Percentiles rank a stretch among this genome's conserved stretches.
phyloP scores from a whole-genome alignment of 129 eudicot genomes.

The Deinandra increscens region DNA sequence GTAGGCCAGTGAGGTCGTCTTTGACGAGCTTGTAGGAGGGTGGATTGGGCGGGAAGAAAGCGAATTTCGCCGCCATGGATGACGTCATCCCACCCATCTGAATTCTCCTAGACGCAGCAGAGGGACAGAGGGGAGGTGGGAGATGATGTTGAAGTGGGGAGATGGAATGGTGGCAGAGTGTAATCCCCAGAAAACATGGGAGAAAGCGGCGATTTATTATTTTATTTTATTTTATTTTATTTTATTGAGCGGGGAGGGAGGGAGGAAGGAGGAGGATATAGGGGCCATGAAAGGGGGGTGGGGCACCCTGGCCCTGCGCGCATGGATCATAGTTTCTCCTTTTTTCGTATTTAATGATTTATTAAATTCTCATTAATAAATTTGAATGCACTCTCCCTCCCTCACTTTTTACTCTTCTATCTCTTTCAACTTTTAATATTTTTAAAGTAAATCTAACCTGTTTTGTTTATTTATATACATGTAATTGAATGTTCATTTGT shows the following conservation, averaged over 20 bases:
- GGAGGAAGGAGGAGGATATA: conserved; percentile 24
- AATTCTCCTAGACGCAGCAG: too few relatives aligned
- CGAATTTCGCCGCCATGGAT: conserved; percentile 95
- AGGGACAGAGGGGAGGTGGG: neutral
- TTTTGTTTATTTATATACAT: too few relatives aligned
- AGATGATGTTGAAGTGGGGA: neutral
- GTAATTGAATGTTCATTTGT: too few relatives aligned
- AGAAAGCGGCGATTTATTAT: neutral
- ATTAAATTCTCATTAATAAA: neutral
- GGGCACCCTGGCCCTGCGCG: conserved; percentile 29
- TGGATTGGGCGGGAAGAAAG: conserved; percentile 91
- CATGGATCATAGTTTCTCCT: conserved; percentile 27
- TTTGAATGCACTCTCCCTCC: conserved; percentile 26
- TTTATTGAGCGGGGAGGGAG: neutral
- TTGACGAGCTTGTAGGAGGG: conserved; percentile 75
- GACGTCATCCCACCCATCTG: conserved; percentile 99
- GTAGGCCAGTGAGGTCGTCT: conserved; percentile 62
- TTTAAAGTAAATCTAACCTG: neutral
- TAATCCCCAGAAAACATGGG: conserved; percentile 15
- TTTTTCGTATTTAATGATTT: too few relatives aligned
- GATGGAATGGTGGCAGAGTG: neutral
- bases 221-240: too few relatives aligned
- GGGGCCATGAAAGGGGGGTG: conserved; percentile 28
- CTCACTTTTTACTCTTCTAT: conserved; percentile 15
- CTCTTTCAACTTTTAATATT: neutral